A percentile compares a stretch with the other conserved stretches of the same genome.
Conservation (phyloP, 306 rosid species). For the Quercus bicolor region DNA sequence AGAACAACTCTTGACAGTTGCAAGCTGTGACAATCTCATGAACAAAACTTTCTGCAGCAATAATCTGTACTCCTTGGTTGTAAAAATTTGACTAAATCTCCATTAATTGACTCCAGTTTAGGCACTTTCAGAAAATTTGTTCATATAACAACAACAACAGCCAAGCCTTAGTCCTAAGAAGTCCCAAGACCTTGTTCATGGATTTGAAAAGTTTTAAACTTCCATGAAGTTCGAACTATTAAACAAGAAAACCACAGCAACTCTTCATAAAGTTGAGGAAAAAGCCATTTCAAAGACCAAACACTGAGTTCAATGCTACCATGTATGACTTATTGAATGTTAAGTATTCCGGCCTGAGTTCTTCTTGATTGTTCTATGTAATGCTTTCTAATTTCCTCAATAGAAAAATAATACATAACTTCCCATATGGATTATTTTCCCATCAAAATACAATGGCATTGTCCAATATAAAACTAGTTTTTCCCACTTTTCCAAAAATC, state of each 20-base stretch:
- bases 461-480: not conserved
- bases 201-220: not conserved
- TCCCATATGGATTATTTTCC: not conserved
- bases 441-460: not conserved
- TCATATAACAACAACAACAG: too few species aligned
- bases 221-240: not conserved
- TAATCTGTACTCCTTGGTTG: not conserved
- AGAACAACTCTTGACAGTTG: not conserved
- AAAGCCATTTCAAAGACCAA: not conserved
- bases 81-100: not conserved
- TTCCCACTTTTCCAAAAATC: not conserved
- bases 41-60: not conserved
- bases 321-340: not conserved
- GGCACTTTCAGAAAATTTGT: not conserved
- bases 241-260: not conserved
- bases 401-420: not conserved
- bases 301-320: not conserved
- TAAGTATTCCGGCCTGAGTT: not conserved
- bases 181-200: not conserved
- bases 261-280: not conserved
- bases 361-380: not conserved
- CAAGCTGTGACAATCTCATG: not conserved
- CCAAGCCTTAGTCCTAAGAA: not conserved
- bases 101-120: not conserved
- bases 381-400: not conserved